Conservation (phyloP, 2,329 filamentous ascomycete species). For the Periconia digitata region DNA sequence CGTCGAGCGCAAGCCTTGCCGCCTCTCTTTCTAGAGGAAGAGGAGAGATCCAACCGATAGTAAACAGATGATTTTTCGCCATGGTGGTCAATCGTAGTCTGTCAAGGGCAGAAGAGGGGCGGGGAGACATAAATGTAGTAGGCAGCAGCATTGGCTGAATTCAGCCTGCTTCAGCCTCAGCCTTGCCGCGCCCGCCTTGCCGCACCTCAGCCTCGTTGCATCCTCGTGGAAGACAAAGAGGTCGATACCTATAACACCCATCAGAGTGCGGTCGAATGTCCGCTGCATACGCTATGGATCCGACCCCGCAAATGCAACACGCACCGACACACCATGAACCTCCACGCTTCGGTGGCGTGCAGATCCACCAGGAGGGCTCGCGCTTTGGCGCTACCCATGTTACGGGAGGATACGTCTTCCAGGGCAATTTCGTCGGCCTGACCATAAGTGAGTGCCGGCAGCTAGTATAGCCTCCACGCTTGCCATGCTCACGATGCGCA, state of each 20-base stretch:
- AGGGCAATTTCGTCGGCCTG: slow-evolving; percentile 3
- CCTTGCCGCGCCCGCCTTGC: background rate
- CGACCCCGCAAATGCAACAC: background rate
- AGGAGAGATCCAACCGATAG: slow-evolving; percentile 3
- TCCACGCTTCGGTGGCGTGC: background rate
- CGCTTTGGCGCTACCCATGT: background rate
- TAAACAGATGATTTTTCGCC: slow-evolving; percentile 4
- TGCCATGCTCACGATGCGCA: background rate
- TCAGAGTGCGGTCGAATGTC: background rate
- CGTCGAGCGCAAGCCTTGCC: background rate
- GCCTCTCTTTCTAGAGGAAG: slow-evolving; percentile 4
- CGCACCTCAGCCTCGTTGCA: background rate
- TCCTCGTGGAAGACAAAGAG: background rate
- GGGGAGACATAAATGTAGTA: too few relatives aligned
- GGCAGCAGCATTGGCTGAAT: too few relatives aligned
- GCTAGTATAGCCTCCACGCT: background rate
- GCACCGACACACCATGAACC: background rate
- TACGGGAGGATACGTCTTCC: slow-evolving; percentile 1
- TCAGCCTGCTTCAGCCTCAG: background rate
- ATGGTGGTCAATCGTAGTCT: background rate
- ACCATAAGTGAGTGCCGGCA: slow-evolving; percentile 4
- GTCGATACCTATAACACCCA: background rate
- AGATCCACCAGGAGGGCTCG: slow-evolving; percentile 1
- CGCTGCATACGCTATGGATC: background rate
- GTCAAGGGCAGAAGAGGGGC: too few relatives aligned